Conservation (phyloP, 176 grass and related monocot genomes). For the Triticum urartu region DNA sequence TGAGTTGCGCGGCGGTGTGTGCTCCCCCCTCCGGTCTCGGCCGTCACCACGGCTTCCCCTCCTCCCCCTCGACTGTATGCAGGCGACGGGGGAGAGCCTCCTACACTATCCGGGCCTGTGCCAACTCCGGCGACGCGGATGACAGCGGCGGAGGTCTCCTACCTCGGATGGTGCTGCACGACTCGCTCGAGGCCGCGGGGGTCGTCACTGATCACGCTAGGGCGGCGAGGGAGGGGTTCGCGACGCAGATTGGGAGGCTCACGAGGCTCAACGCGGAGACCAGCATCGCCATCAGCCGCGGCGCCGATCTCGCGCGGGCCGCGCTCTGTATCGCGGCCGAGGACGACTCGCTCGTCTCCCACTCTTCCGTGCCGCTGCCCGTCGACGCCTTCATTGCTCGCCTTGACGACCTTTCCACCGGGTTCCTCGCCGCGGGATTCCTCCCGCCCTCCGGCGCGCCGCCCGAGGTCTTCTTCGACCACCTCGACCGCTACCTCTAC, state of each 20-base stretch:
- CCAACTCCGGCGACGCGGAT: not conserved
- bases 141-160: not conserved
- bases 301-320: conserved; percentile 65
- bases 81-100: not conserved
- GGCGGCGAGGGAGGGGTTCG: conserved; percentile 68
- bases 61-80: not conserved
- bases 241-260: conserved; percentile 49
- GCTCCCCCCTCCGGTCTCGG: conserved; percentile 6
- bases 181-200: conserved; percentile 61
- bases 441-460: conserved; percentile 50
- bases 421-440: conserved; percentile 59
- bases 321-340: conserved; percentile 72
- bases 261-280: conserved; percentile 47
- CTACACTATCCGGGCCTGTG: not conserved
- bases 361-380: conserved; percentile 79
- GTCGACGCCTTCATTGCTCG: conserved; percentile 70
- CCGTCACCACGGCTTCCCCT: not conserved
- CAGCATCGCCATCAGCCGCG: conserved; percentile 68
- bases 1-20: conserved; percentile 39
- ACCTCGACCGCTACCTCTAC: conserved; percentile 83
- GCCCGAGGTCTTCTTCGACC: conserved; percentile 61
- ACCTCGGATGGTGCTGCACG: conserved; percentile 65
- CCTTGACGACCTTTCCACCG: conserved; percentile 68
- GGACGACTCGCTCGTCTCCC: conserved; percentile 85
- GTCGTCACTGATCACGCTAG: conserved; percentile 56